Conservation (phyloP, 164 flowering plant genomes). For the Vitis rotundifolia region DNA sequence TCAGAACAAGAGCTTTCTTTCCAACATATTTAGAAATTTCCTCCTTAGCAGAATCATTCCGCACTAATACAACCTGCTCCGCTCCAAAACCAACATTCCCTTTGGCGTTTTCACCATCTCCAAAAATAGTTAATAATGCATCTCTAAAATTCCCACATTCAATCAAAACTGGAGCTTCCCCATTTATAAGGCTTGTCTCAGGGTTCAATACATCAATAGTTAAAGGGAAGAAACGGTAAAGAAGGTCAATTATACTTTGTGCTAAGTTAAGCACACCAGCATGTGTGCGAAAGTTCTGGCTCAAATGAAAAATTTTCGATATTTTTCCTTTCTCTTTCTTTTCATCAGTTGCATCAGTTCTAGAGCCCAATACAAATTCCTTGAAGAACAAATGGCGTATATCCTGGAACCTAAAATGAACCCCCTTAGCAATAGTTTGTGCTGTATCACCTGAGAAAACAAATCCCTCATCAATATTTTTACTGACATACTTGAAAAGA, state of each 20-base stretch:
- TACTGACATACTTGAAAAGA: slow-evolving; percentile 51
- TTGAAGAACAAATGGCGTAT: slow-evolving; percentile 12
- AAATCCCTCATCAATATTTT: slow-evolving; percentile 36
- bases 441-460: slow-evolving; percentile 22
- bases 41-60: too few relatives aligned
- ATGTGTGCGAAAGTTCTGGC: slow-evolving; percentile 23
- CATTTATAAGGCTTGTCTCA: neutral
- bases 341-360: neutral
- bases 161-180: too few relatives aligned
- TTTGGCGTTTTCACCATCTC: too few relatives aligned
- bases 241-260: slow-evolving; percentile 24
- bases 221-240: neutral
- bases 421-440: neutral
- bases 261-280: slow-evolving; percentile 28
- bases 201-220: slow-evolving; percentile 17
- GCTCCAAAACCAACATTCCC: too few relatives aligned
- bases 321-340: neutral
- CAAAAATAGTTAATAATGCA: too few relatives aligned
- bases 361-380: too few relatives aligned
- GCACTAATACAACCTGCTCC: too few relatives aligned
- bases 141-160: too few relatives aligned
- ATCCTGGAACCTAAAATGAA: slow-evolving; percentile 29
- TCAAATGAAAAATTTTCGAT: too few relatives aligned
- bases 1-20: too few relatives aligned
- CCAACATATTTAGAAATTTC: too few relatives aligned